Evolutionary conservation across 768 basidiomycete species (phyloP).

Genomic region (Russula griseocarnosa): DNA sequence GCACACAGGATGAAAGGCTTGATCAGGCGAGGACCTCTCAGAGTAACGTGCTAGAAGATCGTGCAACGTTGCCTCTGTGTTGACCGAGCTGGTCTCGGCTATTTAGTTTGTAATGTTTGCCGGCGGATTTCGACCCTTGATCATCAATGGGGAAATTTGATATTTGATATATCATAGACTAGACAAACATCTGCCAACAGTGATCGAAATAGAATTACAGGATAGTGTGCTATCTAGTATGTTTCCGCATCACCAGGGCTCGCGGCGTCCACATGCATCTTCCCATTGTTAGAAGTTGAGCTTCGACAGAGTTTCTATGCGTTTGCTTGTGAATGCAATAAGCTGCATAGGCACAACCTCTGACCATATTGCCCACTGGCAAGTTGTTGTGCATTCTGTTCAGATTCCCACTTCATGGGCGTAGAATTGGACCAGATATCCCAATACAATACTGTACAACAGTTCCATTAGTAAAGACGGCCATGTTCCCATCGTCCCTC

Average conservation of each 20-base stretch:
- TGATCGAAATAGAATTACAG: no score
- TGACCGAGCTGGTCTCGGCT: no score
- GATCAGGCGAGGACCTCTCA: background rate
- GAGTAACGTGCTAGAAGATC: background rate
- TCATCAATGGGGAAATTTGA: background rate
- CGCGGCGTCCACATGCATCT: no score
- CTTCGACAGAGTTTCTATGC: no score
- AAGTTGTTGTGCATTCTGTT: no score
- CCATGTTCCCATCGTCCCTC: background rate
- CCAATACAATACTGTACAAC: background rate
- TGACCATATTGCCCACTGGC: no score
- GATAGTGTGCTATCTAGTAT: constrained; percentile 24
- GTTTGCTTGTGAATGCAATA: no score
- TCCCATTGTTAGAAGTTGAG: no score
- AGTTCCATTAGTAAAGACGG: background rate
- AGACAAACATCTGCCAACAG: background rate
- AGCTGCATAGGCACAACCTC: no score
- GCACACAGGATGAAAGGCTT: background rate
- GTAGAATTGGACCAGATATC: background rate
- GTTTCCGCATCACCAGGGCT: constrained; percentile 49
- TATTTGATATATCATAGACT: no score
- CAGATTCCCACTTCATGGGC: background rate
- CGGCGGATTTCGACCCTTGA: background rate
- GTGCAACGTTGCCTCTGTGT: background rate
- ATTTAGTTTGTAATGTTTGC: no score